A percentile compares a stretch with the other conserved stretches of the same genome.
phyloP scores from a whole-genome alignment of 805 yeast genomes.

The Starmerella ratchasimensis region DNA sequence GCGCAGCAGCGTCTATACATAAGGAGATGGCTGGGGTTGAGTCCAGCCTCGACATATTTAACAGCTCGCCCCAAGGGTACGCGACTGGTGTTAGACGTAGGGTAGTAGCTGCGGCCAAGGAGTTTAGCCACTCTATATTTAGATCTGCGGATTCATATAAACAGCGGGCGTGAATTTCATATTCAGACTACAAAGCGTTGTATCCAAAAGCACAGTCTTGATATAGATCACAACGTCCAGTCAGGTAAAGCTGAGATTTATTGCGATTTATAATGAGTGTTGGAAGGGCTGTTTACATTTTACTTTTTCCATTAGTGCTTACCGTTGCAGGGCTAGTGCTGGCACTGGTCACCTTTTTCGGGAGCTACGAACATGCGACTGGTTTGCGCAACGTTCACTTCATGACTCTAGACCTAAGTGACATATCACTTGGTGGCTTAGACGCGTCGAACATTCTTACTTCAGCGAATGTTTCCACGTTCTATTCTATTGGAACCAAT shows the following conservation, averaged over 20 bases:
- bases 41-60: no score
- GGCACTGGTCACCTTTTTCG: constrained; percentile 39
- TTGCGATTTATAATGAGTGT: constrained; percentile 7
- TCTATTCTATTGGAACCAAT: constrained; percentile 47
- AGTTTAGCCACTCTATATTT: constrained; percentile 9
- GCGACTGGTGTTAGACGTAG: neutral
- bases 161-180: no score
- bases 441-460: neutral
- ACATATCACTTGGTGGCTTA: constrained; percentile 20
- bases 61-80: no score
- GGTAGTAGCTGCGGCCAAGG: neutral
- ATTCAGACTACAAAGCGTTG: no score
- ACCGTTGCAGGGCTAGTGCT: constrained; percentile 34
- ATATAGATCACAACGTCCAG: no score
- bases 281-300: constrained; percentile 23
- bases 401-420: constrained; percentile 35
- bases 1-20: no score
- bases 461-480: constrained; percentile 31
- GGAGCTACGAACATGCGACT: constrained; percentile 33
- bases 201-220: no score
- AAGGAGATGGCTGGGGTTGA: no score
- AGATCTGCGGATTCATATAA: no score
- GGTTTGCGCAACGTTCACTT: constrained; percentile 36
- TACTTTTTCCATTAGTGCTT: constrained; percentile 26
- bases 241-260: no score